Percentiles rank a stretch among this genome's conserved stretches.
Evolutionary conservation across 208 protist species (phyloP).

Genomic region (Acanthamoeba polyphaga): DNA sequence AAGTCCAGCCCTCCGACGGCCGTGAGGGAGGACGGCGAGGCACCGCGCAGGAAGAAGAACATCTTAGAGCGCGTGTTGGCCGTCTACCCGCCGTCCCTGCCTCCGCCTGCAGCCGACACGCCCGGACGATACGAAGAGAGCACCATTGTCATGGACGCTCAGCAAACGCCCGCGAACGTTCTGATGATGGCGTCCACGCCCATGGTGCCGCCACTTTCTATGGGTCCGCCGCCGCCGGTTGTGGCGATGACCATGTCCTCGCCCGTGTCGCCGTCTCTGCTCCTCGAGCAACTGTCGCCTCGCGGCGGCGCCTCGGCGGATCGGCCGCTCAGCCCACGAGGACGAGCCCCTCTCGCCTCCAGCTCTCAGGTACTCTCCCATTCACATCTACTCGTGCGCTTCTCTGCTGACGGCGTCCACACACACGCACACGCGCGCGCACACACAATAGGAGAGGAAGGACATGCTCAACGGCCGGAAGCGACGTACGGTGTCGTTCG

Average conservation of each 20-base stretch:
- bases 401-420: too few relatives aligned
- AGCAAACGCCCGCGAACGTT: neutral
- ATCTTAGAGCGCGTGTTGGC: neutral
- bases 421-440: neutral
- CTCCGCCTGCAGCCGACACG: neutral
- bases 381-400: neutral
- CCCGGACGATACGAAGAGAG: neutral
- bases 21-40: neutral
- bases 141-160: neutral
- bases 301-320: neutral
- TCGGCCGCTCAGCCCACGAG: constrained; percentile 35
- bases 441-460: neutral
- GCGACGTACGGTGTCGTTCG: constrained; percentile 37
- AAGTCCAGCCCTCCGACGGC: neutral
- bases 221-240: neutral
- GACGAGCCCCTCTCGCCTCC: neutral
- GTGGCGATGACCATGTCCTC: neutral
- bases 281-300: neutral
- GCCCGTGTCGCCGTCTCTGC: neutral
- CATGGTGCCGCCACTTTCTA: neutral
- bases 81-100: neutral
- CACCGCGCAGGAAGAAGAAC: neutral
- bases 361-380: neutral
- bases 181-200: neutral
- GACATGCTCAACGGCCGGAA: neutral